phyloP scores from a whole-genome alignment of 1,284 basidiomycete genomes.

The Clitocybe nebularis region DNA sequence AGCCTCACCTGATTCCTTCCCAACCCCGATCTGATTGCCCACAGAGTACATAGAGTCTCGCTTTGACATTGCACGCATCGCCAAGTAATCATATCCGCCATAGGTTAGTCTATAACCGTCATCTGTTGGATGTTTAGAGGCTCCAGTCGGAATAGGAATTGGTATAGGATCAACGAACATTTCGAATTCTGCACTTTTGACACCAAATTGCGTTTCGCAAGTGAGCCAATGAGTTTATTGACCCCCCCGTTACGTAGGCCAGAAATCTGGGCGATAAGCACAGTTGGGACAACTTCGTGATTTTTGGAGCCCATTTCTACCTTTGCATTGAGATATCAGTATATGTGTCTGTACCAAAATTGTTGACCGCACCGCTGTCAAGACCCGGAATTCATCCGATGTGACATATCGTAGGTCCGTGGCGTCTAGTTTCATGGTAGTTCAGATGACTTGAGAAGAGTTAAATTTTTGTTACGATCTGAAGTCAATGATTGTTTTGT shows the following conservation, averaged over 20 bases:
- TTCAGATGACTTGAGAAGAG: too few species aligned
- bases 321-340: slow-evolving; percentile 35
- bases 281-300: slow-evolving; percentile 91
- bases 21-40: slow-evolving; percentile 97
- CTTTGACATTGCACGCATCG: slow-evolving; percentile 90
- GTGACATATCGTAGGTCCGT: slow-evolving; percentile 93
- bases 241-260: slow-evolving; percentile 89
- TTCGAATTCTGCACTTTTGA: slow-evolving; percentile 88
- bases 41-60: slow-evolving; percentile 84
- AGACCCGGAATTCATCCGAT: slow-evolving; percentile 90
- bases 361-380: slow-evolving; percentile 69
- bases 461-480: too few species aligned
- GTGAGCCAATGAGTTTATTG: slow-evolving; percentile 86
- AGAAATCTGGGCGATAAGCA: slow-evolving; percentile 88
- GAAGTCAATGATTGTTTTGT: too few species aligned
- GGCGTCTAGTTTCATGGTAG: slow-evolving; percentile 86
- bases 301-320: slow-evolving; percentile 98
- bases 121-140: too few species aligned
- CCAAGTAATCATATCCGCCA: slow-evolving; percentile 95
- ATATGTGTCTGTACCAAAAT: slow-evolving; percentile 4
- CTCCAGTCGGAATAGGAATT: too few species aligned
- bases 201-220: slow-evolving; percentile 91
- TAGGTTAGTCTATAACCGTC: slow-evolving; percentile 98
- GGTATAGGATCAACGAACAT: slow-evolving; percentile 51
- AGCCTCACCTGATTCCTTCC: slow-evolving; percentile 87